These are phyloP conservation scores for Pyricularia pennisetigena DNA, from an alignment of 2,329 filamentous ascomycete species.

Conservation along the genomic window DNA sequence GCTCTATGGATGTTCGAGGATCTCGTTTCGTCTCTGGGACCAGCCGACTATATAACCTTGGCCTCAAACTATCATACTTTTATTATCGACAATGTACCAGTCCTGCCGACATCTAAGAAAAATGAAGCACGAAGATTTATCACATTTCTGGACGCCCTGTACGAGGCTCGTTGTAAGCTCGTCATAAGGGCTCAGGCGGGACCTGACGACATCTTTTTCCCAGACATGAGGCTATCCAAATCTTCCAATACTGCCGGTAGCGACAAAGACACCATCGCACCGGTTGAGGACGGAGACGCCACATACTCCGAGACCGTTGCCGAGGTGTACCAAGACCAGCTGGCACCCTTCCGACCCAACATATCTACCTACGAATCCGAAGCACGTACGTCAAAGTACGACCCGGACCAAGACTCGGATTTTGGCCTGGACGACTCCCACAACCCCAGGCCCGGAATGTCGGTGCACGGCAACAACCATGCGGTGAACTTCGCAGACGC, in stretches of 20 bases:
- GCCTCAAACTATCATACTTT: constrained; percentile 73
- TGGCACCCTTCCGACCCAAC: constrained; percentile 70
- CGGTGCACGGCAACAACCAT: background rate
- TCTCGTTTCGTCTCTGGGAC: constrained; percentile 60
- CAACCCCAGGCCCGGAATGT: constrained; percentile 13
- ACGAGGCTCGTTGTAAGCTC: constrained; percentile 73
- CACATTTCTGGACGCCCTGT: constrained; percentile 69
- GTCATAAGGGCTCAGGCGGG: constrained; percentile 56
- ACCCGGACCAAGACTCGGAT: constrained; percentile 48
- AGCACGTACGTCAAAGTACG: constrained; percentile 34
- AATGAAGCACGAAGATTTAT: constrained; percentile 77
- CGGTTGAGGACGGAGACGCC: constrained; percentile 20
- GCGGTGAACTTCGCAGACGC: constrained; percentile 57
- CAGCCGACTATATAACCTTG: constrained; percentile 75
- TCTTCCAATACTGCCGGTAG: background rate
- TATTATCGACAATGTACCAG: constrained; percentile 60
- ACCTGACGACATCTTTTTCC: constrained; percentile 72
- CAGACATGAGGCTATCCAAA: constrained; percentile 30
- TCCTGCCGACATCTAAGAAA: constrained; percentile 58
- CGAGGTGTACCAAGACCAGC: constrained; percentile 57
- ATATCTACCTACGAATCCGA: constrained; percentile 50
- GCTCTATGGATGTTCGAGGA: constrained; percentile 59
- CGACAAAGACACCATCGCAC: constrained; percentile 1
- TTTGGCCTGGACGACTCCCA: constrained; percentile 29
- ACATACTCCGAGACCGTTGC: constrained; percentile 34